These are phyloP conservation scores for Ogataea wickerhamii DNA, from an alignment of 805 yeast genomes.

Conservation along the genomic window DNA sequence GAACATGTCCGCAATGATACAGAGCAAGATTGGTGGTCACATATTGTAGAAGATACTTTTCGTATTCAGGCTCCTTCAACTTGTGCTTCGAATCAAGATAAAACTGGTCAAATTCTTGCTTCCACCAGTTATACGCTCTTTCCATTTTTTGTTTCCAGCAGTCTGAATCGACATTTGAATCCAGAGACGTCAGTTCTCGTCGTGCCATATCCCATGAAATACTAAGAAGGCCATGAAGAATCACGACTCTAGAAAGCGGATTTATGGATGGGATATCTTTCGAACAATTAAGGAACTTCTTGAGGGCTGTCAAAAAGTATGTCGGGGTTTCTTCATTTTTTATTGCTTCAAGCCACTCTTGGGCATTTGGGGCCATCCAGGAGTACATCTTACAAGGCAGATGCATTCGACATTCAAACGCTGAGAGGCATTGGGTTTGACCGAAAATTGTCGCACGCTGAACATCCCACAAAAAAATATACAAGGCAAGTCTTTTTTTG, in stretches of 20 bases:
- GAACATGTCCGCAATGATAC: conserved; percentile 14
- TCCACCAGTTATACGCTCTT: conserved; percentile 14
- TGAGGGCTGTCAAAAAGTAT: conserved; percentile 6
- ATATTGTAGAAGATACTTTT: conserved; percentile 8
- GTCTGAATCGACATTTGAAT: conserved; percentile 5
- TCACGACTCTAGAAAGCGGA: conserved; percentile 7
- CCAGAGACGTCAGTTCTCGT: conserved; percentile 3
- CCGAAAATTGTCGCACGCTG: conserved; percentile 14
- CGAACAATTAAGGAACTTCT: conserved; percentile 7
- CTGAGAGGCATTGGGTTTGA: conserved; percentile 10
- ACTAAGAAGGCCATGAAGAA: conserved; percentile 15
- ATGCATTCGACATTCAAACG: conserved; percentile 10
- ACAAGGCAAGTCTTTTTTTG: conserved; percentile 13
- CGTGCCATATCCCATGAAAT: conserved; percentile 11
- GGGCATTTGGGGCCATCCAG: conserved; percentile 11
- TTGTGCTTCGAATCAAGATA: conserved; percentile 1
- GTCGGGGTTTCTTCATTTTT: conserved; percentile 2
- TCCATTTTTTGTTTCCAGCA: conserved; percentile 12
- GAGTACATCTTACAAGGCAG: conserved; percentile 10
- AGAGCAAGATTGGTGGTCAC: conserved; percentile 12
- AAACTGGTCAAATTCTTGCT: conserved; percentile 10
- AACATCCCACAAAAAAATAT: conserved; percentile 13
- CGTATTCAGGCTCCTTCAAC: neutral
- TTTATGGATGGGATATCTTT: conserved; percentile 1
- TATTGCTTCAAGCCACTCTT: conserved; percentile 4